Base-by-base conservation (phyloP, 371 early-diverging fungal species). In the Rhizopus arrhizus region DNA sequence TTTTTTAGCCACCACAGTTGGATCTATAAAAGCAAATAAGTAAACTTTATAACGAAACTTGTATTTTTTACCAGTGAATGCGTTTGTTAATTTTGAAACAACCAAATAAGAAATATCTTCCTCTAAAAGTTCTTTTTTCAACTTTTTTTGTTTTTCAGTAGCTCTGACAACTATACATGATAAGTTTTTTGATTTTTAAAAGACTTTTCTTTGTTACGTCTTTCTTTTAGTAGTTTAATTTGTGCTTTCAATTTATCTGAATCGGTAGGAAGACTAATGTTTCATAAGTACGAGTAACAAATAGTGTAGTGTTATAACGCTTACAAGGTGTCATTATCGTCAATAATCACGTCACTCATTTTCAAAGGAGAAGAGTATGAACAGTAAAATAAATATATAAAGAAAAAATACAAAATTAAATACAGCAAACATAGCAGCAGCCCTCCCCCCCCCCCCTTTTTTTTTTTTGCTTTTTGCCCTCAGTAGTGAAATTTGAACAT, bases 41-140 rank as follows among this genome's bases (percentile, higher is more conserved):
- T 13, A 22, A 22, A 22, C 34, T 33, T 43, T 56, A 47, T 11
- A 10, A 56, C 3, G 28, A 6, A 36, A 36, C 4, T 31, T 8
- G 7, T 31, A 28, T 1, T 3, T 13, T n/a, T n/a, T 62, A 62
- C 68, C 56, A 50, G 52, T 15, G 13, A 29, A 73, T 69, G n/a
- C 56, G 51, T 38, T 69, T 3, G 69, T 60, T 28, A 73, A 61
- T 3, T 51, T 51, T 0, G 71, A 38, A 28, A 71, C 52, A 16
- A 66, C 63, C 7, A 73, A 36, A 53, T 61, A 60, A 2, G 69
- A 62, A 16, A 77, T 59, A 16, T 69, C 63, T 52, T 77, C 77
- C 55, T 77, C 74, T 15, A 70, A 54, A 7, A 77, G 32, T 49
- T 64, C 58, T 12, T 65, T 64, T 46, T 59, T 47, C 2, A 77